Conservation (phyloP, 495 filamentous ascomycete species). For the Staphylotrichum tortipilum region DNA sequence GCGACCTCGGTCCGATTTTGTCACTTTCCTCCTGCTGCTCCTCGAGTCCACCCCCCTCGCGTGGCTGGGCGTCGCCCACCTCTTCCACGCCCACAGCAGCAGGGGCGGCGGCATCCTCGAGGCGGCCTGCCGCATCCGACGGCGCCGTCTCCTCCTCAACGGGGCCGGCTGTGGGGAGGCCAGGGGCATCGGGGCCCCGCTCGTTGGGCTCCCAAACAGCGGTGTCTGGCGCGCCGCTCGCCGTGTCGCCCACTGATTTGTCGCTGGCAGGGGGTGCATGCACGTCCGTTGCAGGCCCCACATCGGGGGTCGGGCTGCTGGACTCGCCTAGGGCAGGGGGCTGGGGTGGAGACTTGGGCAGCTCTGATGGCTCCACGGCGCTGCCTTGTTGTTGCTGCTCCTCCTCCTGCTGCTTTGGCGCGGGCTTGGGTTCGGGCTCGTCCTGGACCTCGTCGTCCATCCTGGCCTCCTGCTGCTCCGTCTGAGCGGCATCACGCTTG, state of each 20-base stretch:
- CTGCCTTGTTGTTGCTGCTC: constrained; percentile 8
- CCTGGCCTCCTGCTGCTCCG: neutral
- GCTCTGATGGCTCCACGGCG: neutral
- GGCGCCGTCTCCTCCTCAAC: constrained; percentile 1
- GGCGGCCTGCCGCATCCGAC: constrained; percentile 1
- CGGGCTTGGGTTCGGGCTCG: neutral
- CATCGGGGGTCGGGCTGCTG: constrained; percentile 12
- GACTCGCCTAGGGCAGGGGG: constrained; percentile 13
- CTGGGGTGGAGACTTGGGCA: constrained; percentile 12
- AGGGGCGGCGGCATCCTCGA: too few relatives aligned
- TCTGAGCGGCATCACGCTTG: constrained; percentile 3
- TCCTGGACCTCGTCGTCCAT: neutral
- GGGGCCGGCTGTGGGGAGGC: constrained; percentile 8
- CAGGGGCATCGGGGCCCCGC: constrained; percentile 9
- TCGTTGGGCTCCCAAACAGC: constrained; percentile 24
- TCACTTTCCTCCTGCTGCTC: too few relatives aligned
- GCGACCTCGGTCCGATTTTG: constrained; percentile 4
- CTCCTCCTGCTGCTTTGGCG: constrained; percentile 2
- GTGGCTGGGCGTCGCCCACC: constrained; percentile 3
- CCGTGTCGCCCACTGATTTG: constrained; percentile 27
- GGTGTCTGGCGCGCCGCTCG: constrained; percentile 19
- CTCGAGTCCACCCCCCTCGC: constrained; percentile 7
- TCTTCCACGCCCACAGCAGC: constrained; percentile 5
- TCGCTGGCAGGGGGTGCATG: constrained; percentile 16
- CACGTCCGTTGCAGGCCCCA: constrained; percentile 17